Evolutionary conservation across 2,329 filamentous ascomycete species (phyloP).

Genomic region (Ceratocystis cacaofunesta): DNA sequence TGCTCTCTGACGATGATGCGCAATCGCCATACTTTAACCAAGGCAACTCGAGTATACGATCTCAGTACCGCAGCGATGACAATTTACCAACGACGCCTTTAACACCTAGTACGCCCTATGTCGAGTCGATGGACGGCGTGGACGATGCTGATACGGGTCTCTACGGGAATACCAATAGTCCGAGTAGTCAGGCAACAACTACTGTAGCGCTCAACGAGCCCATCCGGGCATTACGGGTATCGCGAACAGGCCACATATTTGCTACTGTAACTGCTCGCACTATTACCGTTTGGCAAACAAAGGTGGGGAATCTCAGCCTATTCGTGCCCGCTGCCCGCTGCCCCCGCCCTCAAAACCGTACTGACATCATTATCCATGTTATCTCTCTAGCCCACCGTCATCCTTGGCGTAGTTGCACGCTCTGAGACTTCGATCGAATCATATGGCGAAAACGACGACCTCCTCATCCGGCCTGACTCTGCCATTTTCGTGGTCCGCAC

Average conservation of each 20-base stretch:
- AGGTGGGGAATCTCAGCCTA: constrained; percentile 38
- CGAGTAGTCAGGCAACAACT: constrained; percentile 18
- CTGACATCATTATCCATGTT: constrained; percentile 16
- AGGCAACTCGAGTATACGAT: constrained; percentile 9
- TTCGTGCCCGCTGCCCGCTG: neutral
- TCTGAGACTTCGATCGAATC: constrained; percentile 64
- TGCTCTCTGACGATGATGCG: constrained; percentile 37
- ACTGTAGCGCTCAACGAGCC: constrained; percentile 34
- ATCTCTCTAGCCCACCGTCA: constrained; percentile 57
- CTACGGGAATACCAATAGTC: neutral
- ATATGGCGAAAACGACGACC: constrained; percentile 72
- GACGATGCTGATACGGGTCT: constrained; percentile 23
- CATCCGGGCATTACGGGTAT: constrained; percentile 60
- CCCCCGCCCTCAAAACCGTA: constrained; percentile 17
- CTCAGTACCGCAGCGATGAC: constrained; percentile 14
- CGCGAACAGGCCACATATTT: constrained; percentile 68
- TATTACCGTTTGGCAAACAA: constrained; percentile 92
- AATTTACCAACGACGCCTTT: constrained; percentile 32
- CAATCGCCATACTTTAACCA: constrained; percentile 22
- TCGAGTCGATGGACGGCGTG: constrained; percentile 41
- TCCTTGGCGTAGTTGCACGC: constrained; percentile 71
- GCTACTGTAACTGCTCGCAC: constrained; percentile 73
- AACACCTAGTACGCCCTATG: constrained; percentile 42
- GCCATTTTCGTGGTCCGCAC: constrained; percentile 87
- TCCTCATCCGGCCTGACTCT: constrained; percentile 80